A percentile compares a stretch with the other conserved stretches of the same genome.
Conservation (phyloP, 345 rosid genomes). For the Iberis pinnata region DNA sequence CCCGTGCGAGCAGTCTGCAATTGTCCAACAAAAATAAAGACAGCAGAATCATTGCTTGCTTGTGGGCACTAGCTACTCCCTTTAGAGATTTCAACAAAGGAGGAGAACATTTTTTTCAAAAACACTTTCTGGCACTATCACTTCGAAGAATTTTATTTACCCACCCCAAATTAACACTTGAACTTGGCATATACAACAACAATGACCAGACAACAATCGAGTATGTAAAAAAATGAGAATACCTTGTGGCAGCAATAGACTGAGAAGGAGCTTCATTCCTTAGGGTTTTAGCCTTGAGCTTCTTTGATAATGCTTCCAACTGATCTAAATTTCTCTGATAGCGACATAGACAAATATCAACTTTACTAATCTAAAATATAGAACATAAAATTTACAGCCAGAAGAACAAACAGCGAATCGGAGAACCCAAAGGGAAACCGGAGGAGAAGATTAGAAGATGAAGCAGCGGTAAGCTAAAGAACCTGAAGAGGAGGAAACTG, state of each 20-base stretch:
- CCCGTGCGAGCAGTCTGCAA: conserved; percentile 85
- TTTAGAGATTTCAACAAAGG: background rate
- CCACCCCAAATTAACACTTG: background rate
- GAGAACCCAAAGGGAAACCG: conserved; percentile 1
- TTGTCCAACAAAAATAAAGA: conserved; percentile 11
- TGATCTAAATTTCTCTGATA: conserved; percentile 92
- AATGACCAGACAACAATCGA: background rate
- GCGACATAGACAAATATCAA: background rate
- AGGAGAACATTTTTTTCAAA: background rate
- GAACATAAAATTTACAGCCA: background rate
- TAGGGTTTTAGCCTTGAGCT: conserved; percentile 85
- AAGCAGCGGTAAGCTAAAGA: conserved; percentile 13
- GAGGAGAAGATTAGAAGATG: background rate
- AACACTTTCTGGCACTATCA: too few species aligned
- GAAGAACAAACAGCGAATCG: too few species aligned
- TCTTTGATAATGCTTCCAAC: conserved; percentile 84
- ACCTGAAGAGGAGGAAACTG: conserved; percentile 99
- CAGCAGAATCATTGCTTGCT: background rate
- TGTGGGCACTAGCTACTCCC: background rate
- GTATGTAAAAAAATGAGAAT: background rate
- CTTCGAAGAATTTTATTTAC: too few species aligned
- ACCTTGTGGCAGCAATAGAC: conserved; percentile 96
- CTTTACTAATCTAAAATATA: background rate
- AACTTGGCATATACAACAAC: background rate
- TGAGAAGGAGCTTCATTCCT: conserved; percentile 92